Evolutionary conservation across 2,329 filamentous ascomycete species (phyloP).

Genomic region (Venturia asperata): DNA sequence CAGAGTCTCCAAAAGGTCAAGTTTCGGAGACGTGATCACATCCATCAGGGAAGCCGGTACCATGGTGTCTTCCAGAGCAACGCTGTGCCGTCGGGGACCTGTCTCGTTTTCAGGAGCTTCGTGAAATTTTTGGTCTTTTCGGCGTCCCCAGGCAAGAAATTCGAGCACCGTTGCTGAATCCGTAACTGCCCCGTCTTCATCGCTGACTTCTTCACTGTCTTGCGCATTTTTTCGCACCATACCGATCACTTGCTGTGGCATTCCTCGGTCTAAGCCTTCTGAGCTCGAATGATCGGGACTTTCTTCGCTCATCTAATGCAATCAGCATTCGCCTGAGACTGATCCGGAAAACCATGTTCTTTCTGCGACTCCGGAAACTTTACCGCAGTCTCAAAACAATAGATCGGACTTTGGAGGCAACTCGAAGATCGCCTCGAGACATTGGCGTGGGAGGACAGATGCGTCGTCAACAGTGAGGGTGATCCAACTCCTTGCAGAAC

Average conservation of each 20-base stretch:
- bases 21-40: constrained; percentile 20
- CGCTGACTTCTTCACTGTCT: neutral
- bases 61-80: neutral
- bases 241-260: neutral
- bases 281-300: neutral
- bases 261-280: neutral
- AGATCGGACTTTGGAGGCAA: too few species aligned
- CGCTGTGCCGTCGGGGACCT: neutral
- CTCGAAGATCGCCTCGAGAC: too few species aligned
- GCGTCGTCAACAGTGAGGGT: neutral
- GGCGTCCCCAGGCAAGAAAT: constrained; percentile 43
- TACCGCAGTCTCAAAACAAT: too few species aligned
- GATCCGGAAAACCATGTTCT: neutral
- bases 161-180: constrained; percentile 43
- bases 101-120: constrained; percentile 13
- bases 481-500: neutral
- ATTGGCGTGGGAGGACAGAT: too few species aligned
- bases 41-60: neutral
- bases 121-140: constrained; percentile 32
- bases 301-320: neutral
- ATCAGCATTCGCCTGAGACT: neutral
- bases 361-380: neutral
- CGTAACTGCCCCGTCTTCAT: constrained; percentile 23
- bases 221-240: neutral
- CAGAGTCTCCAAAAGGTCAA: constrained; percentile 33